Conservation (phyloP, 2,329 filamentous ascomycete species). For the Pyricularia sp. region DNA sequence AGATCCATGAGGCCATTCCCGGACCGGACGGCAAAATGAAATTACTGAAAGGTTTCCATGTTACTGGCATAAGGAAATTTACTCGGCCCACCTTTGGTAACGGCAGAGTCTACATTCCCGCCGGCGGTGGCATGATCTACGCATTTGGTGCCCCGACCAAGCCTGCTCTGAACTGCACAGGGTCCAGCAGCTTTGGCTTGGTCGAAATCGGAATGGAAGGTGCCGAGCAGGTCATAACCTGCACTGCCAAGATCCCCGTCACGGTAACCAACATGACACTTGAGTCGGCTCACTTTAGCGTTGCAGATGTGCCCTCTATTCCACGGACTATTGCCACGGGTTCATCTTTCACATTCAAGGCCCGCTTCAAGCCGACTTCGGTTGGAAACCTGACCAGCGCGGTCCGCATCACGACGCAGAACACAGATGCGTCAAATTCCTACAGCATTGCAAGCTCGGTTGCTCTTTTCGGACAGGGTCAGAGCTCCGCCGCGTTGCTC, state of each 20-base stretch:
- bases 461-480: constrained; percentile 37
- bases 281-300: constrained; percentile 25
- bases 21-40: constrained; percentile 30
- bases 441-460: constrained; percentile 37
- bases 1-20: constrained; percentile 81
- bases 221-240: constrained; percentile 28
- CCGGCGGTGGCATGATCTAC: constrained; percentile 39
- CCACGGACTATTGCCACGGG: constrained; percentile 25
- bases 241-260: constrained; percentile 34
- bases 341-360: constrained; percentile 30
- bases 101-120: constrained; percentile 44
- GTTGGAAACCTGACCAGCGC: constrained; percentile 40
- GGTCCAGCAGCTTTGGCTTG: constrained; percentile 32
- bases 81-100: constrained; percentile 48
- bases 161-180: constrained; percentile 41
- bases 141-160: constrained; percentile 47
- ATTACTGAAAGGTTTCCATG: constrained; percentile 39
- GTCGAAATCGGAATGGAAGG: constrained; percentile 29
- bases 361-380: constrained; percentile 31
- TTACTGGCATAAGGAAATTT: constrained; percentile 45
- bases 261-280: constrained; percentile 29
- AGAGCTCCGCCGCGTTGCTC: constrained; percentile 35
- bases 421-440: constrained; percentile 24
- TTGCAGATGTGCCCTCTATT: constrained; percentile 19
- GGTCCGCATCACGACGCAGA: constrained; percentile 31